Evolutionary conservation across 1,284 basidiomycete genomes (phyloP), one percentile per base, ranked within the genome.

Genomic region (Ustilago cynodontis): DNA sequence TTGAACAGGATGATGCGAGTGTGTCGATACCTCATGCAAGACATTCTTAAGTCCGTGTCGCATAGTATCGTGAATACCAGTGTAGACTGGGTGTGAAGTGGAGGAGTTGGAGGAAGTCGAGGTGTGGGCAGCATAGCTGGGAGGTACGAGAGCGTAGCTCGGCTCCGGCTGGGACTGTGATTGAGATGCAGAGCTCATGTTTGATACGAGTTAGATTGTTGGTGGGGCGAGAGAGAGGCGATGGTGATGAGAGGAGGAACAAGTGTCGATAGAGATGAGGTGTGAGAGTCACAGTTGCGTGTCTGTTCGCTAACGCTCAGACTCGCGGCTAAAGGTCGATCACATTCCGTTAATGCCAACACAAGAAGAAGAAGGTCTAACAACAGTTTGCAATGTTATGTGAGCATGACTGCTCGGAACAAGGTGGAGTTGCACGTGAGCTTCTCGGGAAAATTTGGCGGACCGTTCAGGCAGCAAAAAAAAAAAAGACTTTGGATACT

Each of bases 51-150:
- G 64, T 11, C 84, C 83, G 59, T 82, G 60, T 26, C 84, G 81
- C 65, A 86, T 79, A 28, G 83, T 61, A 60, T 86, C 84, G 70
- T 86, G 84, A 2, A 81, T 72, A 26, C 83, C 83, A 3, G 71
- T 61, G 59, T 78, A 80, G 54, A 80, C 79, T 0, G 79, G 68
- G 54, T 85, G 83, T 43, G 78, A 77, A 33, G 84, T 85, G 26
- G 67, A 49, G 43, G 68, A 45, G 35, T 35, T 59, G 31, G 77
- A 49, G 16, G 78, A 71, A 31, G 71, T 68, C 18, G 61, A 60
- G 1, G 65, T 62, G 39, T 77, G 71, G 20, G 72, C 59, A 3
- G 64, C 63, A 33, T 71, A 61, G 20, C 49, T 37, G 29, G 73
- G 62, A 10, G 81, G 81, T 39, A 81, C 78, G 50, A 83, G 72